A percentile compares a stretch with the other conserved stretches of the same genome.
Conservation (phyloP, 345 rosid genomes). For the Eucalyptus marginata region DNA sequence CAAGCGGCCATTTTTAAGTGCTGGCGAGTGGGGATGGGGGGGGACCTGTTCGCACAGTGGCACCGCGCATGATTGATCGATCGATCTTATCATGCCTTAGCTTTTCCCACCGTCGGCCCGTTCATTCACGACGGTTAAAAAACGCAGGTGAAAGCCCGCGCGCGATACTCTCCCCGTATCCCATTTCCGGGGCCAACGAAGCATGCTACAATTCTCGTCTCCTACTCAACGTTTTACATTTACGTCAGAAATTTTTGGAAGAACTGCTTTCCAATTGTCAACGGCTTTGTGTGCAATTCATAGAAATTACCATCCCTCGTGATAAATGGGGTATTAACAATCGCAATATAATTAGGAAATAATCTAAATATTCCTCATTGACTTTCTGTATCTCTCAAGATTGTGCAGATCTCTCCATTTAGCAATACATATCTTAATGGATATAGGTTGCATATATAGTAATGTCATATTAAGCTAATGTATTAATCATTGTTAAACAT, state of each 20-base stretch:
- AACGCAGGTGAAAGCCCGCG: background rate
- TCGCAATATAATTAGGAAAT: too few species aligned
- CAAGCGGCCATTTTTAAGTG: background rate
- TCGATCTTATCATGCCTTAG: background rate
- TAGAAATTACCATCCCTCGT: background rate
- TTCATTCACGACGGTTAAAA: background rate
- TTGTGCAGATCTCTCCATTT: too few species aligned
- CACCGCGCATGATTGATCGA: background rate
- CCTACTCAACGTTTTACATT: background rate
- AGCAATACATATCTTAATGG: too few species aligned
- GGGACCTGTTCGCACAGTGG: background rate
- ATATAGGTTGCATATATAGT: too few species aligned
- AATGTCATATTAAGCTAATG: accelerated
- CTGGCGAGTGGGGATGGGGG: background rate
- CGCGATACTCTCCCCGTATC: background rate
- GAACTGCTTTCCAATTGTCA: background rate
- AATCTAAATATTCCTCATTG: too few species aligned
- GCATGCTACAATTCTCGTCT: background rate
- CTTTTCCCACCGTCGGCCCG: background rate
- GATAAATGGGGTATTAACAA: background rate
- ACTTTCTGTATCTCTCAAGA: too few species aligned
- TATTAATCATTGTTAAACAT: too few species aligned
- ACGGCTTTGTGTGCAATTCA: background rate
- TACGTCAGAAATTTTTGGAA: background rate
- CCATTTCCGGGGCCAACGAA: background rate